Evolutionary conservation across 257 asterid genomes (phyloP), one percentile per base, ranked within the genome.

Genomic region (Mentha longifolia): DNA sequence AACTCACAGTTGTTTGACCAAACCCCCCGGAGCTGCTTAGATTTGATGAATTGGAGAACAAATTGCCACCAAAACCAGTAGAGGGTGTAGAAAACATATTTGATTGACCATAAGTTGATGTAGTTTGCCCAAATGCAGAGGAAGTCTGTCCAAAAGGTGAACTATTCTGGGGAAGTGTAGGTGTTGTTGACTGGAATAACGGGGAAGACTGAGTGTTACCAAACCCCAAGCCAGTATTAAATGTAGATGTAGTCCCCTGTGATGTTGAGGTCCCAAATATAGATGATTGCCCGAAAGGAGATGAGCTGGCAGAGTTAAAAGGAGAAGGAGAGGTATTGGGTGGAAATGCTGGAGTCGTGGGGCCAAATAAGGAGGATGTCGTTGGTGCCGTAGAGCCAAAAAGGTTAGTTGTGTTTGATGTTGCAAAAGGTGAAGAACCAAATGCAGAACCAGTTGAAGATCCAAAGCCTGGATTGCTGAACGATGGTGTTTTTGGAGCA

Each of bases 201-300:
- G 97, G 88, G 71, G 96, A 83, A 12, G 98, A 83, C 77, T 89
- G 97, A 55, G 96, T 85, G 79, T 85, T 89, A 50, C 87, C 86
- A 77, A 89, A 86, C 71, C 75, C 82, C 82, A 82, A 65, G 80
- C 87, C 79, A 66, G 86, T 55, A 77, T 87, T 85, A 81, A 87
- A 91, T 55, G 92, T 63, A 57, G 96, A 77, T 66, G 84, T 57
- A 28, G 95, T 43, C 57, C 83, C 89, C 80, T 84, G 97, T 31
- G 92, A 79, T 33, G 92, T 52, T 66, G 98, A 67, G 37, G 89
- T 17, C 65, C 92, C 92, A 82, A 95, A 95, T 56, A 88, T 54
- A 66, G 97, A 88, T 19, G 88, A 80, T 73, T 92, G 46, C 54
- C 92, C 96, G 80, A 91, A 93, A 72, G 82, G 81, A 70, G 96